These are phyloP conservation scores for Wickerhamomyces bisporus DNA, from an alignment of 805 yeast species.

Conservation along the genomic window DNA sequence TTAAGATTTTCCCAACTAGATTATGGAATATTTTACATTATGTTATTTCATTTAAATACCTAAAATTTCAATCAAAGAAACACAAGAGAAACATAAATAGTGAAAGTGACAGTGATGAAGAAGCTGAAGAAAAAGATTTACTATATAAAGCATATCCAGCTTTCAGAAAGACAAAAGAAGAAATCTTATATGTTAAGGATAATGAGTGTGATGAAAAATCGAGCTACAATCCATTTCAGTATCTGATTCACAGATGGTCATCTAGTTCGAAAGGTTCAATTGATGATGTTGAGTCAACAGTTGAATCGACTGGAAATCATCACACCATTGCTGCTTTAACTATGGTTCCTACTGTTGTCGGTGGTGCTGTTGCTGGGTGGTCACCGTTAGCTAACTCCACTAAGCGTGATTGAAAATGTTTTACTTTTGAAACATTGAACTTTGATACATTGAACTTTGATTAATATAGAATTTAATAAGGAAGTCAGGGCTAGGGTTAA, in stretches of 20 bases:
- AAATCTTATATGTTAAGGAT: constrained; percentile 22
- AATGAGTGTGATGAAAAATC: constrained; percentile 12
- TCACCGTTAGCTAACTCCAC: constrained; percentile 26
- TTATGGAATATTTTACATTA: constrained; percentile 17
- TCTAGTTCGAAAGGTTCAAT: constrained; percentile 9
- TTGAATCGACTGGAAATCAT: constrained; percentile 5
- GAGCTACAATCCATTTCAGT: constrained; percentile 19
- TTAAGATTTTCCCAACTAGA: constrained; percentile 57
- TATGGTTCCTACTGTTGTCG: constrained; percentile 51
- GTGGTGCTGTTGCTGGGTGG: constrained; percentile 57
- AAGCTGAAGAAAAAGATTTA: constrained; percentile 13
- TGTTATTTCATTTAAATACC: constrained; percentile 16
- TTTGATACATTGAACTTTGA: too few relatives aligned
- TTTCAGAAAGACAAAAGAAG: constrained; percentile 27
- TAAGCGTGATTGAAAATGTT: too few relatives aligned
- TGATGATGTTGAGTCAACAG: constrained; percentile 12
- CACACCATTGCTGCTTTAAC: constrained; percentile 38
- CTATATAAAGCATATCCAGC: constrained; percentile 27
- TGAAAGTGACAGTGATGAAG: constrained; percentile 6
- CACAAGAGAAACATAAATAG: background rate
- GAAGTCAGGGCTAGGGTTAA: too few relatives aligned
- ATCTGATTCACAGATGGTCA: constrained; percentile 23
- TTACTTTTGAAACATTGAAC: too few relatives aligned
- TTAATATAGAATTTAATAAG: too few relatives aligned
- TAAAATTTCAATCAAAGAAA: constrained; percentile 9